Conservation (phyloP, 2,329 filamentous ascomycete species). For the Cordyceps farinosa region DNA sequence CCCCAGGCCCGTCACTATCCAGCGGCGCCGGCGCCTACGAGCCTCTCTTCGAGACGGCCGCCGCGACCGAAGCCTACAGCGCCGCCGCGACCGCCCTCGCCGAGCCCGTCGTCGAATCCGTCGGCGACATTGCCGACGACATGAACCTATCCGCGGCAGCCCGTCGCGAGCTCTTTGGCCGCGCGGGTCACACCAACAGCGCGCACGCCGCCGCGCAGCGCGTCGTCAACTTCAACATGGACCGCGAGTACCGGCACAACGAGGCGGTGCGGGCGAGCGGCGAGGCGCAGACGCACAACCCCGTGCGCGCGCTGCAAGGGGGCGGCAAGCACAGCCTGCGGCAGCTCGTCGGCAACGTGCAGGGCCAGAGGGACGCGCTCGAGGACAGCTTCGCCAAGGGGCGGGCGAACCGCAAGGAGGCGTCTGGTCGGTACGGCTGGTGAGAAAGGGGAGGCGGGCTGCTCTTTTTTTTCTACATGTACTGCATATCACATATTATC, state of each 20-base stretch:
- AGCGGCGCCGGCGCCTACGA: constrained; percentile 41
- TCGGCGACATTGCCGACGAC: constrained; percentile 69
- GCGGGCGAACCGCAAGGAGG: constrained; percentile 74
- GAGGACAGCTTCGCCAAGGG: constrained; percentile 89
- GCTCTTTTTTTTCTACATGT: not conserved
- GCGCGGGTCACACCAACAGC: constrained; percentile 41
- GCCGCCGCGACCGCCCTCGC: constrained; percentile 33
- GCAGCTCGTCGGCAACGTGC: constrained; percentile 80
- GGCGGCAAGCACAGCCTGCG: constrained; percentile 74
- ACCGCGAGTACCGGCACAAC: constrained; percentile 81
- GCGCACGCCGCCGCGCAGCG: constrained; percentile 41
- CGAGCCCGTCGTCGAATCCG: constrained; percentile 45
- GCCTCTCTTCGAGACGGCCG: constrained; percentile 45
- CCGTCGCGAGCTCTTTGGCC: constrained; percentile 81
- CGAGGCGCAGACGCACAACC: constrained; percentile 72
- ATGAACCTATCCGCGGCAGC: constrained; percentile 75
- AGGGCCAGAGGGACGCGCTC: constrained; percentile 77
- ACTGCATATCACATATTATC: not conserved
- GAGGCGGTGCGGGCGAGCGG: constrained; percentile 68
- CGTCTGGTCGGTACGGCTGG: constrained; percentile 82
- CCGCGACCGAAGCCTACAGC: constrained; percentile 26
- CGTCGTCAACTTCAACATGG: constrained; percentile 84
- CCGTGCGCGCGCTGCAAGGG: constrained; percentile 79
- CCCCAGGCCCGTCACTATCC: constrained; percentile 20
- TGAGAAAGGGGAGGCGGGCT: constrained; percentile 24